Evolutionary conservation across 2,329 filamentous ascomycete genomes (phyloP).

Genomic region (Hymenoscyphus albidus): DNA sequence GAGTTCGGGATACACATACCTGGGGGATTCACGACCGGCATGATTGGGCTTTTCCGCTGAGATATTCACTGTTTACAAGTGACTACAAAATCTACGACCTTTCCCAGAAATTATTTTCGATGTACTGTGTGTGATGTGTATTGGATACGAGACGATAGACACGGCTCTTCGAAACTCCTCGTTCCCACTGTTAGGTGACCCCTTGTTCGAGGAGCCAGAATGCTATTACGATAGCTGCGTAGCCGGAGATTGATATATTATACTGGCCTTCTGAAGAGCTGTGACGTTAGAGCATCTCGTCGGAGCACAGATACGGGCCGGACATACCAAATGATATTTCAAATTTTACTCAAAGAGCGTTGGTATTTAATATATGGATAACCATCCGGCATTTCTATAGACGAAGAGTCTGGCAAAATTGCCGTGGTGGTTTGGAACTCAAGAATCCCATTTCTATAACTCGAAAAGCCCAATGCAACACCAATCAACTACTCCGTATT

Average conservation of each 20-base stretch:
- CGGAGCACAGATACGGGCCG: conserved; percentile 66
- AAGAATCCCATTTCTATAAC: not conserved
- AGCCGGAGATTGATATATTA: conserved; percentile 38
- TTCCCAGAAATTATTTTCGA: conserved; percentile 23
- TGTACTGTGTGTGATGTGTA: conserved; percentile 22
- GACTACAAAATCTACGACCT: conserved; percentile 33
- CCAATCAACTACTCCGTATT: not conserved
- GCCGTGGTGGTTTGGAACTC: not conserved
- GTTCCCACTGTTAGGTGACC: conserved; percentile 33
- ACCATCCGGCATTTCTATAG: not conserved
- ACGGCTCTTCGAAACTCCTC: conserved; percentile 36
- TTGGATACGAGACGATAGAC: conserved; percentile 6
- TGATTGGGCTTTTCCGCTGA: conserved; percentile 30
- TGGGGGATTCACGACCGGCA: conserved; percentile 24
- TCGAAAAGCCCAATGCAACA: not conserved
- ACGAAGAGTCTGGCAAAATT: not conserved
- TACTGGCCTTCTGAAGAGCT: conserved; percentile 59
- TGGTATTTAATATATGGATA: not conserved
- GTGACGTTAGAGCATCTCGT: conserved; percentile 54
- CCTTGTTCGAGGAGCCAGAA: conserved; percentile 34
- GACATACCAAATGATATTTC: conserved; percentile 40
- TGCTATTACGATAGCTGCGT: conserved; percentile 33
- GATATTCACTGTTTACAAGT: conserved; percentile 33
- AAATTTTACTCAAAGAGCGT: not conserved
- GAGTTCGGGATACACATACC: conserved; percentile 22